Conservation (phyloP, 768 basidiomycete species). For the Sistotremastrum niveocremeum region DNA sequence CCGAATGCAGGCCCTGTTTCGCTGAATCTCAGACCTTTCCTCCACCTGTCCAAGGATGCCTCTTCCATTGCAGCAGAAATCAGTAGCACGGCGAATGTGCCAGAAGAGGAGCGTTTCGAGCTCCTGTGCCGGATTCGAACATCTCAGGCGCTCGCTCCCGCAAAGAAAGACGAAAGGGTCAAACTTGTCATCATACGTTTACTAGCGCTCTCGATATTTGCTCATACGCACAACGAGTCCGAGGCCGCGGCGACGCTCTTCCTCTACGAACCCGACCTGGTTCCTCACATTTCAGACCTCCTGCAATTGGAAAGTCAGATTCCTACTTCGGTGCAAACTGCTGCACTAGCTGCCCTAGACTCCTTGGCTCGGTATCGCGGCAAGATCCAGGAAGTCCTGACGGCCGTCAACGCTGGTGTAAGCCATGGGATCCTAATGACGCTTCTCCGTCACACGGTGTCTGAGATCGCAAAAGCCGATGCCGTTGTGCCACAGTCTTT, state of each 20-base stretch:
- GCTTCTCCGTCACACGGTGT: slow-evolving; percentile 67
- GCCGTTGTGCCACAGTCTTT: slow-evolving; percentile 60
- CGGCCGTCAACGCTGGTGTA: slow-evolving; percentile 86
- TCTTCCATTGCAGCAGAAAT: slow-evolving; percentile 69
- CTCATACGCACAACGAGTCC: slow-evolving; percentile 71
- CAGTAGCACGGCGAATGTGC: slow-evolving; percentile 52
- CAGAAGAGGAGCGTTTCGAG: slow-evolving; percentile 78
- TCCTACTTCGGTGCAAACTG: slow-evolving; percentile 61
- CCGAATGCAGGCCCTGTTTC: slow-evolving; percentile 33
- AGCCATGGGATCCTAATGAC: slow-evolving; percentile 94
- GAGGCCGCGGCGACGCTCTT: slow-evolving; percentile 74
- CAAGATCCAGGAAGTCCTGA: slow-evolving; percentile 76
- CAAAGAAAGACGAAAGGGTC: slow-evolving; percentile 49
- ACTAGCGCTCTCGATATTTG: slow-evolving; percentile 81
- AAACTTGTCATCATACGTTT: slow-evolving; percentile 73
- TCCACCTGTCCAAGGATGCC: slow-evolving; percentile 44
- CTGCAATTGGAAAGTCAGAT: slow-evolving; percentile 69
- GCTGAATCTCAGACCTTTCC: slow-evolving; percentile 49
- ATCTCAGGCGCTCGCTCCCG: slow-evolving; percentile 51
- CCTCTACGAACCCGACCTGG: slow-evolving; percentile 88
- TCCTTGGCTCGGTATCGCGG: slow-evolving; percentile 74
- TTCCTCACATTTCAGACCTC: slow-evolving; percentile 78
- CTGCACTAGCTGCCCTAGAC: slow-evolving; percentile 82
- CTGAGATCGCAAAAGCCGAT: slow-evolving; percentile 52
- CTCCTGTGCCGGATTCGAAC: slow-evolving; percentile 76